Percentiles rank a stretch among this genome's conserved stretches.
These are phyloP conservation scores for Ulvella scutata DNA, from an alignment of 139 green algal species.

Conservation along the genomic window DNA sequence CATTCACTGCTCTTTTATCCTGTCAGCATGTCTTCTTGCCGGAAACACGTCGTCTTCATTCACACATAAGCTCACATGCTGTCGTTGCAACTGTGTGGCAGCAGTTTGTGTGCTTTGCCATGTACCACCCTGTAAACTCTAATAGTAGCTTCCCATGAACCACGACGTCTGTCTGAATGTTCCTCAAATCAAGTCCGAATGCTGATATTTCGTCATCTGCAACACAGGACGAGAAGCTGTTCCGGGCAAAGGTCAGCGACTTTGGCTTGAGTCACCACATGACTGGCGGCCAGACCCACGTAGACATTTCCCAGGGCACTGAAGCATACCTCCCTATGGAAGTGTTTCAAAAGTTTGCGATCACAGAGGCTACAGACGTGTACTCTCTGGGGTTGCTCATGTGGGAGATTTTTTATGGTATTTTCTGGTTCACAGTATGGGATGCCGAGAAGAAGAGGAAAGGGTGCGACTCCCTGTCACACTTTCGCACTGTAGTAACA, in stretches of 20 bases:
- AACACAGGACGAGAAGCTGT: constrained; percentile 4
- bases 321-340: background rate
- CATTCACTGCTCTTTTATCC: too few species aligned
- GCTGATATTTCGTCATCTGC: too few species aligned
- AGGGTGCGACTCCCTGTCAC: background rate
- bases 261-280: background rate
- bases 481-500: too few species aligned
- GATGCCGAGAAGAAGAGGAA: background rate
- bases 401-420: constrained; percentile 31
- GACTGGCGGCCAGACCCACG: background rate
- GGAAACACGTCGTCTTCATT: too few species aligned
- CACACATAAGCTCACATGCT: too few species aligned
- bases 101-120: too few species aligned
- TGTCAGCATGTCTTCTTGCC: too few species aligned
- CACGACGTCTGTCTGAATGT: too few species aligned
- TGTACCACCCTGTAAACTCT: too few species aligned
- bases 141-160: too few species aligned
- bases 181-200: too few species aligned
- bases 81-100: too few species aligned
- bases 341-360: background rate
- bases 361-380: constrained; percentile 19
- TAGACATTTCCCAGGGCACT: background rate
- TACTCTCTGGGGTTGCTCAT: constrained; percentile 41
- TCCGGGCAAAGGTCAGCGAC: background rate
- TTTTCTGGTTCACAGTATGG: constrained; percentile 2